phyloP scores from a whole-genome alignment of 2,329 filamentous ascomycete species.

The Cladosporium sp. region DNA sequence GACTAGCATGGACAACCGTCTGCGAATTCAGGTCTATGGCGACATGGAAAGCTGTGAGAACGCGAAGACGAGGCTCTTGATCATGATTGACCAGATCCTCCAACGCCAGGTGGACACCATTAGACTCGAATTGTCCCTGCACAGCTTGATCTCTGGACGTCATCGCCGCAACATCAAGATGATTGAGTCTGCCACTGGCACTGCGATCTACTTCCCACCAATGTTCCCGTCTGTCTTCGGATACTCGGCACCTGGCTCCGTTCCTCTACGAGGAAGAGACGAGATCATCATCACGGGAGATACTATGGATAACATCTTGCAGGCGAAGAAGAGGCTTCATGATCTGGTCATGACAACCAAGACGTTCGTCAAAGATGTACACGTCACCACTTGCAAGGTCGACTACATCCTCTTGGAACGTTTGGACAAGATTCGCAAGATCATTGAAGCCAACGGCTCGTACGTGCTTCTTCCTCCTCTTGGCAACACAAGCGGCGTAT shows the following conservation, averaged over 20 bases:
- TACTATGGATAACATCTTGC: slow-evolving; percentile 73
- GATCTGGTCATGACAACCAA: slow-evolving; percentile 78
- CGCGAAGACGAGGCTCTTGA: slow-evolving; percentile 90
- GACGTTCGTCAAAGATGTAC: slow-evolving; percentile 78
- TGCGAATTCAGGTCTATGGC: slow-evolving; percentile 89
- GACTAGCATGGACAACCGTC: slow-evolving; percentile 78
- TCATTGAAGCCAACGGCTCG: slow-evolving; percentile 93
- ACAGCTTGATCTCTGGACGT: slow-evolving; percentile 87
- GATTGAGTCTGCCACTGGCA: slow-evolving; percentile 92
- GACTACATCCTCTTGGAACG: slow-evolving; percentile 89
- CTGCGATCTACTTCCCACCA: slow-evolving; percentile 96
- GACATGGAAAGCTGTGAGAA: slow-evolving; percentile 94
- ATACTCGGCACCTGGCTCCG: slow-evolving; percentile 76
- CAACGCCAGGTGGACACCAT: slow-evolving; percentile 72
- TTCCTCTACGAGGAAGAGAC: slow-evolving; percentile 71
- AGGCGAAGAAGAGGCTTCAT: slow-evolving; percentile 86
- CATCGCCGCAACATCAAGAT: slow-evolving; percentile 96
- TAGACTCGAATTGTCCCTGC: slow-evolving; percentile 79
- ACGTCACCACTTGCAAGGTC: slow-evolving; percentile 85
- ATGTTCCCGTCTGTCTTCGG: slow-evolving; percentile 89
- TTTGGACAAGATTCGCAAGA: slow-evolving; percentile 94
- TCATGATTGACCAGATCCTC: slow-evolving; percentile 93
- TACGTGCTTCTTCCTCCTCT: slow-evolving; percentile 89
- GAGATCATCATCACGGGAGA: slow-evolving; percentile 96
- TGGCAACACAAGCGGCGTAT: slow-evolving; percentile 75